Evolutionary conservation across 2,329 filamentous ascomycete genomes (phyloP), one percentile per base, ranked within the genome.

Genomic region (Fusarium protoensiforme): DNA sequence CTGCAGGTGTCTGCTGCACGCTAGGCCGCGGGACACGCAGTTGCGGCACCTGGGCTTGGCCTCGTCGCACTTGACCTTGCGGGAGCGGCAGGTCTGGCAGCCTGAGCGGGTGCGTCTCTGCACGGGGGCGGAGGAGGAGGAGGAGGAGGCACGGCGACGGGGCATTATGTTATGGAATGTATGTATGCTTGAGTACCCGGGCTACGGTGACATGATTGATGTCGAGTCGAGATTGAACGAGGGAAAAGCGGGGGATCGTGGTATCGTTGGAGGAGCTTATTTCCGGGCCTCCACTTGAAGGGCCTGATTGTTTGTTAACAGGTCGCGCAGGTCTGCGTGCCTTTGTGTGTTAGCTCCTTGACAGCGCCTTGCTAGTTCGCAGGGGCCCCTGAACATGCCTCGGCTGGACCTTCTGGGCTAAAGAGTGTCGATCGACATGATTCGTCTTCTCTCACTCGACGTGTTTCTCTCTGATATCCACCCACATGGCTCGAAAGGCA

Each of bases 11-110:
- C 60, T 68, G 39, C 72, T 69, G 14, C 72, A 74, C 16, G 65
- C 38, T 5, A 74, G n/a, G 1, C 72, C 72, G 0, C 71, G 69
- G n/a, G 71, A 64, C 1, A 56, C 46, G 31, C 75, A 77, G 31
- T 76, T 76, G 4, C 46, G 62, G 24, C 75, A 77, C 9, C 64
- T 53, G 11, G 75, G 73, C 29, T 61, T 75, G 29, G 68, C 60
- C 63, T 77, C 75, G 22, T 77, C 75, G 29, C 75, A 77, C 57
- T 76, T 77, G 48, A 77, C 54, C 46, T 77, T 77, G 35, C 75
- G 66, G 20, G 66, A 41, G n/a, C 75, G 72, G 27, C 75, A 77
- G 7, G 75, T 77, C 31, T 74, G 73, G 16, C 75, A 77, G 41
- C 75, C 75, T 16, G 75, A 74, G 16, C 72, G 72, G 24, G 72